Evolutionary conservation across 2,329 filamentous ascomycete species (phyloP), one percentile per base, ranked within the genome.

Genomic region (Penicillium sp.): DNA sequence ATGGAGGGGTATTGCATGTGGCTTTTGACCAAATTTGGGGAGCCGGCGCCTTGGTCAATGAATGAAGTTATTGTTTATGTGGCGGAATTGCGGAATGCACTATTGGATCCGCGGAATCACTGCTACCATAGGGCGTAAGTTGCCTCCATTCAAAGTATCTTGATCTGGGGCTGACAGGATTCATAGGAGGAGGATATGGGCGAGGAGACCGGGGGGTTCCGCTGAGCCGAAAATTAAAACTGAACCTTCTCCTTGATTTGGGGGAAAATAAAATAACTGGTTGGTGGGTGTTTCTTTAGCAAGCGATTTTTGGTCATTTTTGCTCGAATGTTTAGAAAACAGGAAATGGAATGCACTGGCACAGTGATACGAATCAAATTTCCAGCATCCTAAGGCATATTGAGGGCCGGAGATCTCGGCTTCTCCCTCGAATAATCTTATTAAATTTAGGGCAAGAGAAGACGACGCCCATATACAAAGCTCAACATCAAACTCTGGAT

Each of bases 1-100:
- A 51, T 67, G 37, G 63, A 67, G 29, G 64, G 64, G 5, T 66
- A 57, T 48, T 59, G 55, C 1, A 62, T 67, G 62, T 65, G 58
- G 49, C 53, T 67, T 19, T 50, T 67, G 45, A 66, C 58, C 5
- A 60, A 52, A 21, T 63, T 52, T 31, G 64, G 64, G 1, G 50
- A 56, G 10, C 64, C 64, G 4, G 27, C 22, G 37, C 55, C 55
- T 29, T 57, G 55, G 55, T 43, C 55, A 11, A 53, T 41, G 39
- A 50, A 57, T 14, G 45, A 53, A 14, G 55, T 57, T 3, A 22
- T 53, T 5, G 55, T 57, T 16, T 57, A 50, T 33, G 16, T 46
- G 45, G 55, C 55, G 10, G 39, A 56, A 26, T 48, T 56, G 41
- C 49, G 53, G 46, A 53, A 51, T 16, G 53, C 44, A 48, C 22